These are phyloP conservation scores for Sonneratia caseolaris DNA, from an alignment of 345 rosid species.

Conservation along the genomic window DNA sequence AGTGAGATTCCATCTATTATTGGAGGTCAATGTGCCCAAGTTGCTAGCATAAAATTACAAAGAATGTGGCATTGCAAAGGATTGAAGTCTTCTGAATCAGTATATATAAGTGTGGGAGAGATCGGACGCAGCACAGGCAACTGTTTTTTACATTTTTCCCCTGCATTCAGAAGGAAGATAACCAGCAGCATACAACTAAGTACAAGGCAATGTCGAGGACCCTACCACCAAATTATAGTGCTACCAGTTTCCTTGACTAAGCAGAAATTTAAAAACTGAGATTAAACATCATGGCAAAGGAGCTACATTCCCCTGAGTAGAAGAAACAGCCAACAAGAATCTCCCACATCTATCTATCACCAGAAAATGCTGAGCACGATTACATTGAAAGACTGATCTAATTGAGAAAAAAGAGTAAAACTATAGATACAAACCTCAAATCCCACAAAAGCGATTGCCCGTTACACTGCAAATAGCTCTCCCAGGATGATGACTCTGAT, in stretches of 20 bases:
- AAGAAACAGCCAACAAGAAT: background rate
- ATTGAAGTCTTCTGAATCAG: too few species aligned
- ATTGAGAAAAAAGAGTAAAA: slow-evolving; percentile 1
- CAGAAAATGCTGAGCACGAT: background rate
- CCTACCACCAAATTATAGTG: too few species aligned
- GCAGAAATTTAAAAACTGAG: background rate
- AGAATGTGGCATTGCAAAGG: background rate
- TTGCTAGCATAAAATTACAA: background rate
- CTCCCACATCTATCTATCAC: background rate
- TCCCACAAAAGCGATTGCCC: slow-evolving; percentile 89
- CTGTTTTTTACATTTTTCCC: background rate
- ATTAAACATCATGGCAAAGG: background rate
- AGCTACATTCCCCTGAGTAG: background rate
- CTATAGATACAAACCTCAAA: slow-evolving; percentile 42
- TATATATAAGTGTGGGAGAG: background rate
- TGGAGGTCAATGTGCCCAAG: background rate
- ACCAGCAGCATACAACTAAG: too few species aligned
- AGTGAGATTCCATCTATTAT: background rate
- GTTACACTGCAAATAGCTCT: slow-evolving; percentile 94
- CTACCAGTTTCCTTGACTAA: background rate
- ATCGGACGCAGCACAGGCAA: background rate
- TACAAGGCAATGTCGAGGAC: too few species aligned
- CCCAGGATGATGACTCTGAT: slow-evolving; percentile 90
- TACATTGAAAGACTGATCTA: background rate
- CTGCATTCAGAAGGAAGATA: too few species aligned